These are phyloP conservation scores for Podospora tetraspora DNA, from an alignment of 495 filamentous ascomycete species.

Conservation along the genomic window DNA sequence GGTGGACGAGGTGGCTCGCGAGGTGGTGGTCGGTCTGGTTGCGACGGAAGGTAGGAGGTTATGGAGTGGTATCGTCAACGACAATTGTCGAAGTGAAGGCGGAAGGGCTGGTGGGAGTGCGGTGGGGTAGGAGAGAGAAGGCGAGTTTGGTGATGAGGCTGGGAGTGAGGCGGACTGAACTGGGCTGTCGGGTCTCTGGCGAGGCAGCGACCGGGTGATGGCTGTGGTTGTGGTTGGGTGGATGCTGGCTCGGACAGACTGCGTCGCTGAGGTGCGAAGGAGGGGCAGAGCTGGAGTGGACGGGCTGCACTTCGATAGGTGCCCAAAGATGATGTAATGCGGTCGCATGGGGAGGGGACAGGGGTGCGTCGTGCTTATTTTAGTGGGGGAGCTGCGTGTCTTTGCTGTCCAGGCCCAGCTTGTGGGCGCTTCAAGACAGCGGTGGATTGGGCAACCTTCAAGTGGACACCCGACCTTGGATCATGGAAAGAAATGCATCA, in stretches of 20 bases:
- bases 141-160: not conserved
- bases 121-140: not conserved
- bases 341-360: not conserved
- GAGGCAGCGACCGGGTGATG: not conserved
- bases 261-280: not conserved
- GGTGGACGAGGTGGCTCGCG: not conserved
- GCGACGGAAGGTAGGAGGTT: not conserved
- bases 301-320: not conserved
- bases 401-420: not conserved
- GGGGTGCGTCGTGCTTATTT: not conserved
- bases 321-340: not conserved
- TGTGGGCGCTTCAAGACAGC: not conserved
- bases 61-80: not conserved
- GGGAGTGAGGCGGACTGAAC: not conserved
- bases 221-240: not conserved
- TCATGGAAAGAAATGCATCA: not conserved
- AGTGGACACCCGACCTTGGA: not conserved
- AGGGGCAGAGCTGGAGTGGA: not conserved
- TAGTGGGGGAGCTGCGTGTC: not conserved
- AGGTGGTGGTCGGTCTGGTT: not conserved
- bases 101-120: not conserved
- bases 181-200: not conserved
- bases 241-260: not conserved
- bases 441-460: not conserved
- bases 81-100: not conserved